phyloP scores from a whole-genome alignment of 2,329 filamentous ascomycete species.

The Stemphylium lycopersici region DNA sequence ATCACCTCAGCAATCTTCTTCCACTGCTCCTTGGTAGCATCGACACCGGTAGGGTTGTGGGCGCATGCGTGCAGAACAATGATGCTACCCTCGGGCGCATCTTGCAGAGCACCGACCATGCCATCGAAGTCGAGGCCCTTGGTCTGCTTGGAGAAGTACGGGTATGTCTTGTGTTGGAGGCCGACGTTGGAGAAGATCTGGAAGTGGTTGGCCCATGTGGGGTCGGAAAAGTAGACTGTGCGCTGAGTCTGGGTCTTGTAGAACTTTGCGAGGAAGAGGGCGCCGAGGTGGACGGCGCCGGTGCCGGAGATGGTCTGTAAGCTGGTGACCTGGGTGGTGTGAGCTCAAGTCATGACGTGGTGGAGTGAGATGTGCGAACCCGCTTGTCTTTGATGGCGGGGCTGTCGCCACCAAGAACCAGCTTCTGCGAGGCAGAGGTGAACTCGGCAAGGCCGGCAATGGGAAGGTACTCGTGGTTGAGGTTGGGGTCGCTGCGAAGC shows the following conservation, averaged over 20 bases:
- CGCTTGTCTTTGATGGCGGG: conserved; percentile 85
- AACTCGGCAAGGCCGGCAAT: conserved; percentile 88
- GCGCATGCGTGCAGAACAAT: conserved; percentile 94
- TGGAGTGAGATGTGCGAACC: conserved; percentile 49
- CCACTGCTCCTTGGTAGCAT: conserved; percentile 94
- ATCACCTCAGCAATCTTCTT: conserved; percentile 82
- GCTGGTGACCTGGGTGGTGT: conserved; percentile 64
- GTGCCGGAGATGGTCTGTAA: conserved; percentile 97
- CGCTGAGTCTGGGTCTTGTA: conserved; percentile 70
- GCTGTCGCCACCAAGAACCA: conserved; percentile 81
- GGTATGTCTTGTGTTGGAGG: conserved; percentile 80
- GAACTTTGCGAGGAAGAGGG: conserved; percentile 92
- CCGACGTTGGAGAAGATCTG: conserved; percentile 96
- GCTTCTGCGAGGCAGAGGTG: conserved; percentile 86
- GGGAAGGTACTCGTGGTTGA: conserved; percentile 98
- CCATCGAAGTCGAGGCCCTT: conserved; percentile 91
- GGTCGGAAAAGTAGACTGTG: conserved; percentile 87
- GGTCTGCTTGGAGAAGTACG: conserved; percentile 89
- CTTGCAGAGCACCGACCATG: conserved; percentile 74
- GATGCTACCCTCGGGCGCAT: conserved; percentile 78
- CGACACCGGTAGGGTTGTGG: conserved; percentile 97
- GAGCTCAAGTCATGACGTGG: conserved; percentile 34
- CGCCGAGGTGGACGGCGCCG: conserved; percentile 90
- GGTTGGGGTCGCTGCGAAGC: conserved; percentile 82
- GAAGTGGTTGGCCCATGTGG: conserved; percentile 98